Evolutionary conservation across 495 filamentous ascomycete species (phyloP), one percentile per base, ranked within the genome.

Genomic region (Acidiella bohemica): DNA sequence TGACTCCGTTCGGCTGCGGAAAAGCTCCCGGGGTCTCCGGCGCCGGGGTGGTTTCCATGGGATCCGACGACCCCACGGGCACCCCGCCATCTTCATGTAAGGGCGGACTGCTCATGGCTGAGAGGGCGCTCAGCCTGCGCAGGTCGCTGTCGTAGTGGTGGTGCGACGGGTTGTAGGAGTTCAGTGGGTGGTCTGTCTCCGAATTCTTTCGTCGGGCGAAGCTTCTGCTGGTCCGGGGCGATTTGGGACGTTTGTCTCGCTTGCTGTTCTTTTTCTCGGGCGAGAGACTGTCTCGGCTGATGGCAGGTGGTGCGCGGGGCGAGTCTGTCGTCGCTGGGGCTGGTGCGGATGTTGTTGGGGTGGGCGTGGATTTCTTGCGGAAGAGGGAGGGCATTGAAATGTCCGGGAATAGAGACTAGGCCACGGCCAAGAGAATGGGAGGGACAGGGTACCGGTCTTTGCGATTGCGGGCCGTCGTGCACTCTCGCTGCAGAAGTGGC

Each of bases 141-240:
- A 73, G 35, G 73, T 92, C 76, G 61, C 90, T 83, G 27, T 83
- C 84, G 2, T n/a, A n/a, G n/a, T n/a, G n/a, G n/a, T n/a, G n/a
- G n/a, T n/a, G n/a, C n/a, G n/a, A n/a, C n/a, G n/a, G n/a, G n/a
- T n/a, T n/a, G n/a, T 79, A 84, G 23, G 88, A 73, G 55, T 94
- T 93, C 35, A 93, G 68, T 25, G 86, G 86, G 59, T 93, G 86
- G 29, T 46, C 43, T 6, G 68, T 71, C 7, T 47, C 44, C 18
- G 41, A 39, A n/a, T 21, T 25, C 20, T 42, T 17, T 19, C 49
- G 9, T 2, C 33, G 46, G 9, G 39, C 20, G 20, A 6, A 32
- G 27, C 46, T 49, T 23, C 17, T 41, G 32, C 24, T 19, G 18
- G 36, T 22, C 16, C 36, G 31, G 11, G 44, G 44, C 10, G 38